phyloP scores from a whole-genome alignment of 2,329 filamentous ascomycete species.

The Pseudocercospora ulei region DNA sequence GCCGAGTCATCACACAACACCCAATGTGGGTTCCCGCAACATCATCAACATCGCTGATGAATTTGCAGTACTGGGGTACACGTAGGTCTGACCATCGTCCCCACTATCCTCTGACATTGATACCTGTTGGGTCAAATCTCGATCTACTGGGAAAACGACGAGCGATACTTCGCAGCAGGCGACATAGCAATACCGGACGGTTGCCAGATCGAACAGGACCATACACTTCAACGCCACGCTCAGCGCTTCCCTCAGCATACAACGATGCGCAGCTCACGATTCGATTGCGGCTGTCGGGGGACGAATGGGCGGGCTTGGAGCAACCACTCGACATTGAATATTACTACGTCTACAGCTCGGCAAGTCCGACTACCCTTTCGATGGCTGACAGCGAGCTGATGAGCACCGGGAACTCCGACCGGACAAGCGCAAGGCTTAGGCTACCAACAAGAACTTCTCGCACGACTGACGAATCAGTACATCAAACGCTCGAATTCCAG shows the following conservation, averaged over 20 bases:
- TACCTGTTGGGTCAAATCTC: constrained; percentile 40
- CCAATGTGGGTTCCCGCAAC: too few relatives aligned
- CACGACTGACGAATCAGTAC: constrained; percentile 42
- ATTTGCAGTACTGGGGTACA: too few relatives aligned
- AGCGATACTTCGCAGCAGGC: constrained; percentile 42
- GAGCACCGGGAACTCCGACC: constrained; percentile 42
- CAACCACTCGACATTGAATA: constrained; percentile 47
- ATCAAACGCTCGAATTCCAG: constrained; percentile 44
- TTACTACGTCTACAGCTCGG: constrained; percentile 35
- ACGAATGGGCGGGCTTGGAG: constrained; percentile 49
- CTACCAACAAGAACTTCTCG: constrained; percentile 46
- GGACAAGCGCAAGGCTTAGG: constrained; percentile 47
- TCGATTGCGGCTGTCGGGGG: constrained; percentile 43
- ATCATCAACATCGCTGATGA: too few relatives aligned
- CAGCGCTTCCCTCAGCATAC: constrained; percentile 48
- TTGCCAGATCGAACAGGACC: constrained; percentile 49
- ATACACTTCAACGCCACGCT: constrained; percentile 48
- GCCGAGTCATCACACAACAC: too few relatives aligned
- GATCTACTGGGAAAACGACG: constrained; percentile 42
- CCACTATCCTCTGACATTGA: too few relatives aligned
- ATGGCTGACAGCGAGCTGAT: constrained; percentile 17
- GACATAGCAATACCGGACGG: constrained; percentile 44
- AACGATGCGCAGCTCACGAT: constrained; percentile 41
- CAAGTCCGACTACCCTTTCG: background rate
- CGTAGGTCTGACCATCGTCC: too few relatives aligned